Base-by-base conservation (phyloP, 2,329 filamentous ascomycete species). In the Emericellopsis cladophorae region DNA sequence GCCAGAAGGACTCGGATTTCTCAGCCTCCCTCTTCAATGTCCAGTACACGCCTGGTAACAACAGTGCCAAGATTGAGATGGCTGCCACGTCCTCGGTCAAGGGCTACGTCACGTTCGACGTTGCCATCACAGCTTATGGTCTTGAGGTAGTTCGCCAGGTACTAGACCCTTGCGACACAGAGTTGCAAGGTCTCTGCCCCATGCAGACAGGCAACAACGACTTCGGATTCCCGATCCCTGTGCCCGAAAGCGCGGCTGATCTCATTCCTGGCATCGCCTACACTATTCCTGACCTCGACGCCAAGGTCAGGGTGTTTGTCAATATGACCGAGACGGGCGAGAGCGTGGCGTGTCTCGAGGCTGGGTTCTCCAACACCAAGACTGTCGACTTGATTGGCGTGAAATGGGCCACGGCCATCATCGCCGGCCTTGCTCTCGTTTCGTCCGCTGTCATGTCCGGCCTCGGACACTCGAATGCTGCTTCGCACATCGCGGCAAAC, bases 401-500 rank as follows among this genome's bases (percentile, higher is more conserved):
- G 33, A 87, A 88, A 52, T 95, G 89, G 89, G 73, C 79, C 31
- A 88, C 89, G 22, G 90, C 90, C 43, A 71, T 93, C 49, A 88
- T 95, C 52, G 86, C 87, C 48, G 87, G 86, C 45, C 65, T 94
- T 36, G 87, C 84, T 49, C 70, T 95, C 37, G 70, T 87, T 38
- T 82, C 87, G 8, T 95, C 90, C 35, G 90, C 87, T 46, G 74
- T 95, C 48, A 84, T 90, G 24, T 95, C 88, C 23, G 88, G 88
- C 26, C 68, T 95, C 5, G 90, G 90, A 10, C 88, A 95, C 61
- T 86, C 86, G 39, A 95, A 95, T 59, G 90, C 90, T 5, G 89
- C 90, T 37, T 88, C 90, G 39, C 90, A 96, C 61, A 85, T 96
- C 47, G 90, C 90, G 41, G 84, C 89, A 42, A 95, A 94, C 55